Base-by-base conservation (phyloP, 805 yeast genomes). In the Candida takata region DNA sequence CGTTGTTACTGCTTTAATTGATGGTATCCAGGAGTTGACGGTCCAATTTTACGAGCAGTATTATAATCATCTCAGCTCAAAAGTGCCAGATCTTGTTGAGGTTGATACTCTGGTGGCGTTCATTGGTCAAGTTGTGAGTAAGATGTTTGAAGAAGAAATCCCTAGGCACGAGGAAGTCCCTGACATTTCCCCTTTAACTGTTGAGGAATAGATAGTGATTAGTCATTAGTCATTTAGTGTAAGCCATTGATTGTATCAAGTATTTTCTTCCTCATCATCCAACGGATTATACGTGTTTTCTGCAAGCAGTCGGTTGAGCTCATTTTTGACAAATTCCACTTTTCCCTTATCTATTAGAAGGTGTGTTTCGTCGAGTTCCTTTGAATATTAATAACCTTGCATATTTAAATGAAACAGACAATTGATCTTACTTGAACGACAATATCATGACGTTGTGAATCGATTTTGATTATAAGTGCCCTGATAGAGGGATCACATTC, bases 331-430 rank as follows among this genome's bases (percentile, higher is more conserved):
- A 51, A 67, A 77, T 17, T 76, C 79, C 3, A 90, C 84, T 60
- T 79, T 83, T 26, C 74, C 72, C 23, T 80, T 81, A 47, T 84
- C 90, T 20, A 90, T 81, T 42, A 92, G 65, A 14, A 90, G 60
- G 58, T 92, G 97, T 1, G 92, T 84, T 31, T 88, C 97, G 54
- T 92, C 97, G 28, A 90, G 68, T 49, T 92, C 97, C 58, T 81
- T 4, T 5, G 21, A 6, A 10, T 9, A 2, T n/a, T 8, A n/a
- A 10, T 20, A 10, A n/a, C n/a, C n/a, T n/a, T 6, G 15, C 9
- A 12, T 13, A 11, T 11, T 12, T 8, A 16, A 16, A 6, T 11
- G 8, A 3, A 15, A 4, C 23, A 21, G 14, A 16, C 16, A 16
- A 39, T 13, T 18, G 13, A 13, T 38, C 59, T 17, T 29, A 59